phyloP scores from a whole-genome alignment of 2,329 filamentous ascomycete species.

The Cladophialophora immunda region DNA sequence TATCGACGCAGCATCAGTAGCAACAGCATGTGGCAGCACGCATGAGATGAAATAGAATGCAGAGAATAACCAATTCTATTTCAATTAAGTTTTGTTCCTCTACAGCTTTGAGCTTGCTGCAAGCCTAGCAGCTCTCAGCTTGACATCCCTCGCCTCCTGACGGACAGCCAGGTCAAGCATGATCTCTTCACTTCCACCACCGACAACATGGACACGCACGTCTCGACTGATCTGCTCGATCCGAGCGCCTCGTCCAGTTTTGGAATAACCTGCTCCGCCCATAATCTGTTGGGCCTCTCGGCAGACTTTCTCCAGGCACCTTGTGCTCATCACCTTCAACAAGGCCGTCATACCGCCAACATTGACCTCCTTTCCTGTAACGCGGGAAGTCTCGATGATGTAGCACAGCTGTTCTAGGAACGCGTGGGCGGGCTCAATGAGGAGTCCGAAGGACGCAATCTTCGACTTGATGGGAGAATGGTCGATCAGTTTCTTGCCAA shows the following conservation, averaged over 20 bases:
- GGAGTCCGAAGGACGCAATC: slow-evolving; percentile 72
- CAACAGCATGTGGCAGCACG: not conserved
- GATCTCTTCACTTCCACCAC: slow-evolving; percentile 77
- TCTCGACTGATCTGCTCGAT: slow-evolving; percentile 72
- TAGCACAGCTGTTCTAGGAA: slow-evolving; percentile 61
- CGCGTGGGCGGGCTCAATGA: slow-evolving; percentile 74
- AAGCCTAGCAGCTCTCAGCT: slow-evolving; percentile 33
- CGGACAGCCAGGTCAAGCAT: slow-evolving; percentile 74
- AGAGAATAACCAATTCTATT: not conserved
- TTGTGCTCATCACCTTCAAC: slow-evolving; percentile 70
- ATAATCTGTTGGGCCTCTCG: slow-evolving; percentile 66
- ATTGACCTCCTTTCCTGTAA: slow-evolving; percentile 55
- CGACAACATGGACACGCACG: slow-evolving; percentile 69
- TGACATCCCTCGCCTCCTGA: slow-evolving; percentile 74
- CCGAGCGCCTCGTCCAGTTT: slow-evolving; percentile 74
- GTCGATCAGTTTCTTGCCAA: slow-evolving; percentile 74
- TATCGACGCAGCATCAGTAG: not conserved
- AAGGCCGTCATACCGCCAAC: slow-evolving; percentile 76
- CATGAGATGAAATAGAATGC: not conserved
- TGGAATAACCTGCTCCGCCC: slow-evolving; percentile 77
- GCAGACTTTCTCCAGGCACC: slow-evolving; percentile 62
- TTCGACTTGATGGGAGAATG: slow-evolving; percentile 77
- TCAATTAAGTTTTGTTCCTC: not conserved
- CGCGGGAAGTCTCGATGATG: slow-evolving; percentile 64
- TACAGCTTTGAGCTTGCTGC: slow-evolving; percentile 37